Evolutionary conservation across 305 asterid genomes (phyloP).

Genomic region (Withania somnifera): DNA sequence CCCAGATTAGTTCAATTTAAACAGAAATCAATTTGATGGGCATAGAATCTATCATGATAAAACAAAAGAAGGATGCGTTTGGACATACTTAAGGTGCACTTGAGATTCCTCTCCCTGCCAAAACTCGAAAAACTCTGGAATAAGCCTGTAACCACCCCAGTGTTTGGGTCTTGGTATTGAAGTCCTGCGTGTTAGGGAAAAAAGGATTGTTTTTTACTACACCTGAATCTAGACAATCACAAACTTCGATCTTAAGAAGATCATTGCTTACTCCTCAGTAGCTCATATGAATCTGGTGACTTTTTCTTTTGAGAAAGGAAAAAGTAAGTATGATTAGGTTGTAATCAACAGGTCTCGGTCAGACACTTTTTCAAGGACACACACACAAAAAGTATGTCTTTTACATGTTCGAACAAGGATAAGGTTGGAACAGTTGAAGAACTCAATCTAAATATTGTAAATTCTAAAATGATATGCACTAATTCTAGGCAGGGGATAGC

Average conservation of each 20-base stretch:
- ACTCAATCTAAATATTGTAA: not conserved
- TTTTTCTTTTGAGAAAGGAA: not conserved
- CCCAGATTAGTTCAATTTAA: not conserved
- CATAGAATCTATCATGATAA: not conserved
- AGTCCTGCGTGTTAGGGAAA: slow-evolving; percentile 32
- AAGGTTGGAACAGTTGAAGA: not conserved
- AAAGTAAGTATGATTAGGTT: not conserved
- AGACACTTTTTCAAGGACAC: not conserved
- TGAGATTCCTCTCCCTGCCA: slow-evolving; percentile 98
- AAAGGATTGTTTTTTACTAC: not conserved
- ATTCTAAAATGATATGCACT: not conserved
- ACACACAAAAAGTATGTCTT: not conserved
- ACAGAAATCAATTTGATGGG: not conserved
- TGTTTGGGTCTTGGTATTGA: slow-evolving; percentile 63
- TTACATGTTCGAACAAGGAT: not conserved
- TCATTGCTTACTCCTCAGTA: too few relatives aligned
- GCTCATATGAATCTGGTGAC: too few relatives aligned
- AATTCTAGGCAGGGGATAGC: not conserved
- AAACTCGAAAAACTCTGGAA: slow-evolving; percentile 73
- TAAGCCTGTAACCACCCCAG: slow-evolving; percentile 95
- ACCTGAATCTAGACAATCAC: not conserved
- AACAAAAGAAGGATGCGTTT: not conserved
- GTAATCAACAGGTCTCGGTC: not conserved
- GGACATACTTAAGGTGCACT: slow-evolving; percentile 64
- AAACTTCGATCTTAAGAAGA: too few relatives aligned